phyloP scores from a whole-genome alignment of 306 rosid genomes.

The Adenanthera pavonina region DNA sequence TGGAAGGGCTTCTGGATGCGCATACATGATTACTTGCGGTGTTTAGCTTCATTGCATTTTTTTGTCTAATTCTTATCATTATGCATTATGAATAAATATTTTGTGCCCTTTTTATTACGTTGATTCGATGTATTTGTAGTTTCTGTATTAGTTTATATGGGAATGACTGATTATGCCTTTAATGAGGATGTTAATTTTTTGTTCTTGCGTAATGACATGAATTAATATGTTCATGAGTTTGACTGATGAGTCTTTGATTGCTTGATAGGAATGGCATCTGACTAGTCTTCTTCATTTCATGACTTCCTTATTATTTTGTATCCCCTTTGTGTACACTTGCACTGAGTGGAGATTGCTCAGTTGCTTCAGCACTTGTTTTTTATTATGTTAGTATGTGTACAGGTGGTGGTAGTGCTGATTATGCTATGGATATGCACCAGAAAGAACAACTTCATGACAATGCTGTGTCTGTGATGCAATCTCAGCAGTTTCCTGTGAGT shows the following conservation, averaged over 20 bases:
- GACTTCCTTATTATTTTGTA: constrained; percentile 22
- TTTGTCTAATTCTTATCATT: too few species aligned
- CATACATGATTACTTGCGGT: constrained; percentile 2
- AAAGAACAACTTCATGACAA: constrained; percentile 96
- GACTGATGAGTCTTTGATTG: constrained; percentile 17
- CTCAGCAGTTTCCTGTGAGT: constrained; percentile 94
- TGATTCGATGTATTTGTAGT: constrained; percentile 7
- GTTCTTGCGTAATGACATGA: not conserved
- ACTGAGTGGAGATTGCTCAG: constrained; percentile 25
- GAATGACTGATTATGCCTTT: constrained; percentile 21
- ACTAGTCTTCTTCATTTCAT: not conserved
- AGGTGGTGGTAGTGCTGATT: constrained; percentile 91
- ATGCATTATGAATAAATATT: too few species aligned
- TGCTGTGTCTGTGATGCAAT: constrained; percentile 88
- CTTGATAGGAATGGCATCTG: constrained; percentile 26
- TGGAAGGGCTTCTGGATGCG: constrained; percentile 16
- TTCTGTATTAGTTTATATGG: constrained; percentile 19
- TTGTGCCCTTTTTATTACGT: constrained; percentile 15
- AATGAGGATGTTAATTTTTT: constrained; percentile 28
- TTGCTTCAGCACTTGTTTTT: constrained; percentile 28
- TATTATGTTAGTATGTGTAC: constrained; percentile 40
- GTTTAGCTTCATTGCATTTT: constrained; percentile 6
- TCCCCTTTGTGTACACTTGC: not conserved
- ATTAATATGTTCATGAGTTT: not conserved
- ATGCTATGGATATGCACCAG: constrained; percentile 94